A percentile compares a stretch with the other conserved stretches of the same genome.
Conservation (phyloP, 306 rosid genomes). For the Hylodesmum podocarpum region DNA sequence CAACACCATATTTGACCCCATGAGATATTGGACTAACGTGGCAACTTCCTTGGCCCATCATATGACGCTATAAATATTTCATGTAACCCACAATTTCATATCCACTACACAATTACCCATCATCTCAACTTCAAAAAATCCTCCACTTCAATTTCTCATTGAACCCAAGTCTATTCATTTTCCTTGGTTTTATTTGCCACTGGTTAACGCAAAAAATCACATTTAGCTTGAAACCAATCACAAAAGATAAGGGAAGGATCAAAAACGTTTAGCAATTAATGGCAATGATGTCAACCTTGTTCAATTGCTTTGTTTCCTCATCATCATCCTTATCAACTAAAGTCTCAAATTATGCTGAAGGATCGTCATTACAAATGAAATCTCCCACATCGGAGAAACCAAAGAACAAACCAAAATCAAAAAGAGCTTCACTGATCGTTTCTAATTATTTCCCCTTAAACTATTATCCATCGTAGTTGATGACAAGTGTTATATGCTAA, state of each 20-base stretch:
- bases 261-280: neutral
- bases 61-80: too few relatives aligned
- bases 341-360: constrained; percentile 6
- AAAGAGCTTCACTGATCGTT: constrained; percentile 18
- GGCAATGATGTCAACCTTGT: neutral
- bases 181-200: too few relatives aligned
- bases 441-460: constrained; percentile 22
- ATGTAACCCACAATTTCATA: too few relatives aligned
- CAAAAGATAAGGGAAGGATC: too few relatives aligned
- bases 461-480: neutral
- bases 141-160: neutral
- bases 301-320: constrained; percentile 21
- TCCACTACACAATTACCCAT: too few relatives aligned
- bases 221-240: too few relatives aligned
- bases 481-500: too few relatives aligned
- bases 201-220: too few relatives aligned
- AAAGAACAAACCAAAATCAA: constrained; percentile 22
- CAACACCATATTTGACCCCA: neutral
- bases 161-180: too few relatives aligned
- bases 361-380: neutral
- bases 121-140: neutral
- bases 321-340: neutral
- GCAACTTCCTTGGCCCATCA: neutral
- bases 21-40: neutral
- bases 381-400: neutral